Percentiles rank a stretch among this genome's conserved stretches.
Evolutionary conservation across 2,329 filamentous ascomycete genomes (phyloP).

Genomic region (Huntiella bhutanensis): DNA sequence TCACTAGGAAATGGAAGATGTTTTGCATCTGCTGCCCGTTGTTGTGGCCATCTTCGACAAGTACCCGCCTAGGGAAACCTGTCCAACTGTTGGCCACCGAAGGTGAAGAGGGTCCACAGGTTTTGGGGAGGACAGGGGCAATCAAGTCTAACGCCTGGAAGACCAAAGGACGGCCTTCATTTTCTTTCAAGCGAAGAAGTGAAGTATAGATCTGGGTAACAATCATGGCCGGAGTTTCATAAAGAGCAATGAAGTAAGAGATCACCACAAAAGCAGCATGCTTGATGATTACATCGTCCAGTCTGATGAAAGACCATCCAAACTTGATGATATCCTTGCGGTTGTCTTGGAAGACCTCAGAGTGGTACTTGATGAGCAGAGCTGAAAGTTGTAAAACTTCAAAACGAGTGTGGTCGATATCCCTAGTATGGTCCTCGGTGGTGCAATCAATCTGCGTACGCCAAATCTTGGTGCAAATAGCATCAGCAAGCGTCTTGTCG

Average conservation of each 20-base stretch:
- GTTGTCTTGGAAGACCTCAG: constrained; percentile 69
- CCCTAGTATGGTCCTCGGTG: constrained; percentile 62
- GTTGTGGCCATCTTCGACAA: constrained; percentile 71
- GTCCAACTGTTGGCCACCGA: constrained; percentile 75
- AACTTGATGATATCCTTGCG: constrained; percentile 99
- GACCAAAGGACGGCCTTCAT: constrained; percentile 78
- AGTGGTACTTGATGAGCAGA: constrained; percentile 87
- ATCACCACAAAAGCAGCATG: constrained; percentile 95
- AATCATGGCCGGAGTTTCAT: constrained; percentile 91
- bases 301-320: constrained; percentile 91
- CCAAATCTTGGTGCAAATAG: constrained; percentile 86
- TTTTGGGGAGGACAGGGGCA: constrained; percentile 79
- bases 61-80: constrained; percentile 69
- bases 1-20: constrained; percentile 92
- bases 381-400: constrained; percentile 90
- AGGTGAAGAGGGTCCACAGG: constrained; percentile 47
- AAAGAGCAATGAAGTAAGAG: constrained; percentile 92
- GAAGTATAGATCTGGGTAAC: constrained; percentile 89
- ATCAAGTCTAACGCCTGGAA: constrained; percentile 89
- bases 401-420: constrained; percentile 89
- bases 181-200: constrained; percentile 79
- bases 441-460: constrained; percentile 68
- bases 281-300: constrained; percentile 99
- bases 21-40: constrained; percentile 91
- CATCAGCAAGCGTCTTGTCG: constrained; percentile 72